Percentiles rank a stretch among this genome's conserved stretches.
Conservation (phyloP, 2,329 filamentous ascomycete species). For the Xylariaceae sp. region DNA sequence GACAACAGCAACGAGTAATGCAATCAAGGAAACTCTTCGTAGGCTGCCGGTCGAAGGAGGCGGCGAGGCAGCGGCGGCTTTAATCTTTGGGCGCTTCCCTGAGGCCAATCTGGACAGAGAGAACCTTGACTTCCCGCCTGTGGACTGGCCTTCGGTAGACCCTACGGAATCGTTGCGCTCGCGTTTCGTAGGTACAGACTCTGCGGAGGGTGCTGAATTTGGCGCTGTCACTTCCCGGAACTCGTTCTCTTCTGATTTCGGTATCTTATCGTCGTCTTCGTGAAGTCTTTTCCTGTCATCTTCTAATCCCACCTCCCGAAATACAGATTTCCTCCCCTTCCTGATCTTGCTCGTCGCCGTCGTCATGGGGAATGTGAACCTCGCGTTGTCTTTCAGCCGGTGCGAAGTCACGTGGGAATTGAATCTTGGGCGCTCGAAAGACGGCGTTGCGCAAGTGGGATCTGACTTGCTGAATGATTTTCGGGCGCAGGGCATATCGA, state of each 20-base stretch:
- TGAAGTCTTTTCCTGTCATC: slow-evolving; percentile 22
- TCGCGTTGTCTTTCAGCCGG: slow-evolving; percentile 47
- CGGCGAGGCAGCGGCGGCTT: slow-evolving; percentile 40
- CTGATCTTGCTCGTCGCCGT: slow-evolving; percentile 38
- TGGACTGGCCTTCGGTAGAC: slow-evolving; percentile 14
- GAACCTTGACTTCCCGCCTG: slow-evolving; percentile 18
- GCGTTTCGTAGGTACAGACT: slow-evolving; percentile 26
- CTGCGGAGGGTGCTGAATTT: slow-evolving; percentile 10
- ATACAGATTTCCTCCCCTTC: slow-evolving; percentile 49
- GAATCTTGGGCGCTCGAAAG: slow-evolving; percentile 41
- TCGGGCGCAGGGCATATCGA: slow-evolving; percentile 23
- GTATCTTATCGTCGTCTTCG: slow-evolving; percentile 17
- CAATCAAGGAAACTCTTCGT: slow-evolving; percentile 45
- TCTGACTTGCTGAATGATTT: slow-evolving; percentile 18
- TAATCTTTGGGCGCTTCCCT: slow-evolving; percentile 39
- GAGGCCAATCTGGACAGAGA: slow-evolving; percentile 45
- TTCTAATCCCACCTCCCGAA: slow-evolving; percentile 48
- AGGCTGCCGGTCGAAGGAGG: slow-evolving; percentile 39
- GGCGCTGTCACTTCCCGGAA: slow-evolving; percentile 29
- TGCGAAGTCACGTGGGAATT: slow-evolving; percentile 49
- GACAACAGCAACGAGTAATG: slow-evolving; percentile 47
- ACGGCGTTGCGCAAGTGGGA: slow-evolving; percentile 12
- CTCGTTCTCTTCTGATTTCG: slow-evolving; percentile 30
- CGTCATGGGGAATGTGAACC: slow-evolving; percentile 37
- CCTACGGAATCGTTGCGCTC: slow-evolving; percentile 24